Base-by-base conservation (phyloP, 768 basidiomycete species). In the Rhodotorula kratochvilovae region DNA sequence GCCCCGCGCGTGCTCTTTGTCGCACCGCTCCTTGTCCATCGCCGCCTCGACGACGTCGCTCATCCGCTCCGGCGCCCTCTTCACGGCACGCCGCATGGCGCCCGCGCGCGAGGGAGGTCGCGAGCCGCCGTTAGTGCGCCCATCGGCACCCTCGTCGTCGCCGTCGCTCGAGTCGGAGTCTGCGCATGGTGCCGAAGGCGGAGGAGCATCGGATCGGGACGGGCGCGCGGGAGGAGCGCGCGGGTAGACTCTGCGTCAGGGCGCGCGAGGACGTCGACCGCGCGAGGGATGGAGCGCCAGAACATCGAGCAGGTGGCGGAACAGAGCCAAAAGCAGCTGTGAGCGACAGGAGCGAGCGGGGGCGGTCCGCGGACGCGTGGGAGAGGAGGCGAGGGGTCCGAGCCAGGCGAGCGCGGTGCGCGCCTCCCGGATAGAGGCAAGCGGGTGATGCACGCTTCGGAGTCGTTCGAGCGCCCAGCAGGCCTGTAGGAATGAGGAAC, bases 251-350 rank as follows among this genome's bases (percentile, higher is more conserved):
- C 61, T 35, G 11, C 25, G 11, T 45, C 59, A 0, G 56, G 64
- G n/a, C 56, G 64, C 0, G 33, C 53, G 29, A 66, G 58, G 3
- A 67, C 66, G 48, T 61, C 66, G 27, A 35, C 25, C 1, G 66
- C 58, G 0, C 50, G 36, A 12, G 66, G 66, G 5, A 67, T 67
- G 0, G 17, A 5, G 21, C 66, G 66, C 66, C 66, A 67, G 59
- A 67, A 61, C 66, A 67, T 66, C 29, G 10, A 23, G 60, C 21
- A 31, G 13, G 6, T 25, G 23, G 23, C 25, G 36, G 2, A 35
- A 8, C 8, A 56, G 33, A 56, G 29, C 29, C 27, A 31, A 5
- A n/a, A n/a, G n/a, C n/a, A 33, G 53, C 53, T 39, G 39, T 39
- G 39, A 35, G 2, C 16, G 35, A 33, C 17, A 23, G 35, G 16